phyloP scores from a whole-genome alignment of 306 rosid species.

The Ceratonia siliqua region DNA sequence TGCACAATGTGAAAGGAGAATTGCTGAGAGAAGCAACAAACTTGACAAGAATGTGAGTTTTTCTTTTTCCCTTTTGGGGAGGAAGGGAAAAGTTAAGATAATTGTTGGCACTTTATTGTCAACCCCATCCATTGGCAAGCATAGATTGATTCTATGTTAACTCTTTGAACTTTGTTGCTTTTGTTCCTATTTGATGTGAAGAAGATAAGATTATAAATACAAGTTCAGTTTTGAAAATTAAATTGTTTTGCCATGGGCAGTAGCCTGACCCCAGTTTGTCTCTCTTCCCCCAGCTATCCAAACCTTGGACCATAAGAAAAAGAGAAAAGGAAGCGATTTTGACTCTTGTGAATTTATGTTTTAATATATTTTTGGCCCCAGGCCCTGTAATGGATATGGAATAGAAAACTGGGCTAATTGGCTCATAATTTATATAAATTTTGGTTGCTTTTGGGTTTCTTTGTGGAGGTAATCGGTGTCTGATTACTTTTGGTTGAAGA shows the following conservation, averaged over 20 bases:
- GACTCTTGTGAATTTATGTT: neutral
- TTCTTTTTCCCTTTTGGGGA: conserved; percentile 14
- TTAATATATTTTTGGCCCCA: neutral
- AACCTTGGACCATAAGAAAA: neutral
- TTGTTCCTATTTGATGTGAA: conserved; percentile 1
- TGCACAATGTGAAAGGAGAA: conserved; percentile 69
- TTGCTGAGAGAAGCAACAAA: conserved; percentile 68
- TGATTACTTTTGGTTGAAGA: neutral
- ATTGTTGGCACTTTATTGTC: neutral
- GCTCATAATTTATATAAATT: neutral
- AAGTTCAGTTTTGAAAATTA: conserved; percentile 20
- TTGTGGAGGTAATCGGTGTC: neutral
- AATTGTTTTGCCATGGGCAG: conserved; percentile 19
- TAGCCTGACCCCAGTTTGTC: conserved; percentile 1
- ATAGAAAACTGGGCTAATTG: neutral
- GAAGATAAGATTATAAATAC: neutral
- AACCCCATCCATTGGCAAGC: conserved; percentile 15
- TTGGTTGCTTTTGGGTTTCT: neutral
- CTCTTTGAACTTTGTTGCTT: conserved; percentile 24
- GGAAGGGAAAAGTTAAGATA: neutral
- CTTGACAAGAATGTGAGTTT: conserved; percentile 90
- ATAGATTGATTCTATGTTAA: conserved; percentile 3
- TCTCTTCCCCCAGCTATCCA: neutral
- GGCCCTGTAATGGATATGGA: neutral
- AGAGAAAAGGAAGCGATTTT: neutral